Evolutionary conservation across 768 basidiomycete species (phyloP), one percentile per base, ranked within the genome.

Genomic region (Termitomyces eurrhizus): DNA sequence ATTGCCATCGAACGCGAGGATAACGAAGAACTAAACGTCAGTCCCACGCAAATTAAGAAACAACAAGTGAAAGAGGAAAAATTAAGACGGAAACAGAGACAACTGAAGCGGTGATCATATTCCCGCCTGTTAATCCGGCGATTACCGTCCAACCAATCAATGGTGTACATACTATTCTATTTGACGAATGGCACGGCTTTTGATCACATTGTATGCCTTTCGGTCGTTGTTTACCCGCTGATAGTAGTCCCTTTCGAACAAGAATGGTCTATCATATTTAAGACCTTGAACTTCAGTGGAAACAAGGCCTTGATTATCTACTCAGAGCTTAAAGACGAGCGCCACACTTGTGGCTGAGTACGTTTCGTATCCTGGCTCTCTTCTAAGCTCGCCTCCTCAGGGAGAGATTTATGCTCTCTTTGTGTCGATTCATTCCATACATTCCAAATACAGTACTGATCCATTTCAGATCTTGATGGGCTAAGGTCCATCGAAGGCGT

Each of bases 21-120:
- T 58, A 70, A 68, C 52, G 80, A 76, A 7, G 87, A 87, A 41
- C 79, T 72, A 26, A 81, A 80, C 53, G 70, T 92, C 52, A 92
- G 90, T 67, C 74, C 79, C 54, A 92, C 89, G 32, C 90, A 92
- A 74, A 77, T 83, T 67, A 89, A 83, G 75, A 92, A 91, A 71
- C 75, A 74, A 63, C 66, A 70, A 58, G 59, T 75, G 29, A 57
- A 68, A 63, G 76, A 79, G 67, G 77, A 77, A 64, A 78, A 79
- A 64, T 64, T 69, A 70, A 77, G 67, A 62, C 65, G 78, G 59
- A 72, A 73, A 66, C 58, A 70, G 41, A 79, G 73, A 66, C 67
- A 73, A 56, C 62, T 68, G 36, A 71, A 70, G 52, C 63, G 64
- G 55, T 65, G 57, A 64, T 61, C 26, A 16, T 66, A 18, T 33